Evolutionary conservation across 768 basidiomycete genomes (phyloP).

Genomic region (Baorangia bicolor): DNA sequence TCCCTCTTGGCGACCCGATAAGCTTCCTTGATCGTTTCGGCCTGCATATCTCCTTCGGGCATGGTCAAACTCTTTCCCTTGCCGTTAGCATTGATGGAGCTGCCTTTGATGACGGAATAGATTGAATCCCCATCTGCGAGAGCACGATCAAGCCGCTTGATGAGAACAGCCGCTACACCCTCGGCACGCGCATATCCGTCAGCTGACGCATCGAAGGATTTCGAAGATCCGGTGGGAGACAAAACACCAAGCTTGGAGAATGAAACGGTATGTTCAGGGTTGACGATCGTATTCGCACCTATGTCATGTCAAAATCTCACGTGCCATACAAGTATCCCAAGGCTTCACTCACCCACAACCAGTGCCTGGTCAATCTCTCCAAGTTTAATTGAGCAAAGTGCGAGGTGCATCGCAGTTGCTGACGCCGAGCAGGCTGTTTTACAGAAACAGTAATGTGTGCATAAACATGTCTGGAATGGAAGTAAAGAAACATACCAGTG

Average conservation of each 20-base stretch:
- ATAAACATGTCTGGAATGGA: not conserved
- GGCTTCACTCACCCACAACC: slow-evolving; percentile 29
- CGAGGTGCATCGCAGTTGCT: slow-evolving; percentile 48
- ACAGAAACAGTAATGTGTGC: not conserved
- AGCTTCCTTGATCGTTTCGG: slow-evolving; percentile 33
- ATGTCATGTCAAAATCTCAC: not conserved
- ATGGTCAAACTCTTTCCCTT: slow-evolving; percentile 36
- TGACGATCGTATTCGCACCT: slow-evolving; percentile 31
- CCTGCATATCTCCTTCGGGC: slow-evolving; percentile 35
- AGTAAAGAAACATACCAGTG: slow-evolving; percentile 13
- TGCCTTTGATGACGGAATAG: slow-evolving; percentile 32
- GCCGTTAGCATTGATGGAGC: slow-evolving; percentile 35
- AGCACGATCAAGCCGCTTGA: slow-evolving; percentile 35
- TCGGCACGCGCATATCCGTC: slow-evolving; percentile 35
- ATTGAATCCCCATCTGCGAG: slow-evolving; percentile 31
- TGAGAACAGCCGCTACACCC: slow-evolving; percentile 31
- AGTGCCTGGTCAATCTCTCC: slow-evolving; percentile 51
- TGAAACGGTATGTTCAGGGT: slow-evolving; percentile 26
- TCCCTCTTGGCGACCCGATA: slow-evolving; percentile 29
- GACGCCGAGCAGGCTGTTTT: slow-evolving; percentile 43
- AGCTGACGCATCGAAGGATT: slow-evolving; percentile 33
- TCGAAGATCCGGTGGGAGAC: slow-evolving; percentile 34
- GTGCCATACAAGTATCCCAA: not conserved
- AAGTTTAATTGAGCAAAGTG: slow-evolving; percentile 40
- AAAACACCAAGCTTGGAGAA: slow-evolving; percentile 35